These are phyloP conservation scores for Cordyceps tenuipes DNA, from an alignment of 2,329 filamentous ascomycete genomes.

Conservation along the genomic window DNA sequence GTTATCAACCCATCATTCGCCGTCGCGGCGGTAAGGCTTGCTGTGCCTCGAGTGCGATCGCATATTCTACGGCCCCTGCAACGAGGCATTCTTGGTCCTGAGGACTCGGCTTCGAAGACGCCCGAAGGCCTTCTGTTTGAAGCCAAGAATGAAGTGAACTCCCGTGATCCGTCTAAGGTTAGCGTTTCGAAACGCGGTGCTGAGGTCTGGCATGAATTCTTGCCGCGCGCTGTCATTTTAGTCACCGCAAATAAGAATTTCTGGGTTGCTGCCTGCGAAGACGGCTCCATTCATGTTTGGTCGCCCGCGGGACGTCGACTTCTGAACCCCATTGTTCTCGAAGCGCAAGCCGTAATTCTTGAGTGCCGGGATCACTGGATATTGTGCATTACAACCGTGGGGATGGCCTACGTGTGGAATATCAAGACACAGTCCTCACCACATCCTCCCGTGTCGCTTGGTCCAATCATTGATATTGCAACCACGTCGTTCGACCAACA, in stretches of 20 bases:
- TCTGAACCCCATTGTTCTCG: conserved; percentile 75
- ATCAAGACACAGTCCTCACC: conserved; percentile 73
- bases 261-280: conserved; percentile 90
- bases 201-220: conserved; percentile 85
- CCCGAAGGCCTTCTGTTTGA: conserved; percentile 73
- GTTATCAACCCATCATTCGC: conserved; percentile 75
- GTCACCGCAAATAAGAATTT: conserved; percentile 85
- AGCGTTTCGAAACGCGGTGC: conserved; percentile 73
- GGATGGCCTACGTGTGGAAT: conserved; percentile 91
- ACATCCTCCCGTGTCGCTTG: conserved; percentile 83
- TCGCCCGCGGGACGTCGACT: conserved; percentile 82
- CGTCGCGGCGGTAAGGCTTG: conserved; percentile 75
- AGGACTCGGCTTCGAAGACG: conserved; percentile 55
- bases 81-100: conserved; percentile 46
- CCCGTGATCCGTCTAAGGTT: conserved; percentile 74
- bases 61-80: conserved; percentile 79
- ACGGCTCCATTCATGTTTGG: conserved; percentile 85
- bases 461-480: conserved; percentile 80
- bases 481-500: conserved; percentile 70
- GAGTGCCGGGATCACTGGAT: conserved; percentile 87
- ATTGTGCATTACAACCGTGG: conserved; percentile 79
- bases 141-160: conserved; percentile 72
- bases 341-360: conserved; percentile 88
- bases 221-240: conserved; percentile 79
- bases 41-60: conserved; percentile 76